Evolutionary conservation across 2,329 filamentous ascomycete species (phyloP).

Genomic region (Blastomyces silverae): DNA sequence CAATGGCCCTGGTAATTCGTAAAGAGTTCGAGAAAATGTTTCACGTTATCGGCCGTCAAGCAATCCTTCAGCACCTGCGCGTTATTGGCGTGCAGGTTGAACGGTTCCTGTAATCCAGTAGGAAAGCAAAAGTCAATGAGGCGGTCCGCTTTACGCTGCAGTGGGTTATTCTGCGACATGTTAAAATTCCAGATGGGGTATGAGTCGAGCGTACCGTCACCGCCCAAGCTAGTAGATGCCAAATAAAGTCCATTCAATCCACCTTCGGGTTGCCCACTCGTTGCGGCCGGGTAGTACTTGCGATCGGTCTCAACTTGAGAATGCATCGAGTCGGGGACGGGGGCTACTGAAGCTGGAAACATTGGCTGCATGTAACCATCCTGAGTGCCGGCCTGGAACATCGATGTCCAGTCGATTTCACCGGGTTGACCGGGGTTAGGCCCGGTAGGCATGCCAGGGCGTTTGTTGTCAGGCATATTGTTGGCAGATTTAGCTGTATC

Average conservation of each 20-base stretch:
- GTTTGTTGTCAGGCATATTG: slow-evolving; percentile 37
- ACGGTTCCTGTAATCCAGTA: slow-evolving; percentile 52
- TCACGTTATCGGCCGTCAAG: slow-evolving; percentile 61
- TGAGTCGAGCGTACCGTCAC: slow-evolving; percentile 44
- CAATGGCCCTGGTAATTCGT: slow-evolving; percentile 68
- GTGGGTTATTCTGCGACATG: slow-evolving; percentile 46
- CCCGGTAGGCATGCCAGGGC: slow-evolving; percentile 55
- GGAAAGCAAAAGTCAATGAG: slow-evolving; percentile 53
- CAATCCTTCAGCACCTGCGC: slow-evolving; percentile 41
- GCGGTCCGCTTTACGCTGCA: slow-evolving; percentile 41
- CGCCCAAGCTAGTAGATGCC: slow-evolving; percentile 42
- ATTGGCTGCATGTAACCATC: slow-evolving; percentile 57
- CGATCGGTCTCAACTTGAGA: slow-evolving; percentile 55
- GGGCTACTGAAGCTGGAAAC: slow-evolving; percentile 59
- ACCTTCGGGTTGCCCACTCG: slow-evolving; percentile 32
- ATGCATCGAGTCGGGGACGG: slow-evolving; percentile 64
- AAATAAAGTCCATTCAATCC: slow-evolving; percentile 45
- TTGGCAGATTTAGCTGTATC: slow-evolving; percentile 40
- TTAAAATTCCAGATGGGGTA: slow-evolving; percentile 39
- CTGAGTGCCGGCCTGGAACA: slow-evolving; percentile 68
- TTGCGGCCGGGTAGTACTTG: slow-evolving; percentile 47
- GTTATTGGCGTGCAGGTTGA: slow-evolving; percentile 49
- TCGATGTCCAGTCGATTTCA: slow-evolving; percentile 65
- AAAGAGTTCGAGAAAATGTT: slow-evolving; percentile 61
- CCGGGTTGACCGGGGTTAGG: slow-evolving; percentile 53